phyloP scores from a whole-genome alignment of 345 rosid species.

The Toxicodendron radicans region DNA sequence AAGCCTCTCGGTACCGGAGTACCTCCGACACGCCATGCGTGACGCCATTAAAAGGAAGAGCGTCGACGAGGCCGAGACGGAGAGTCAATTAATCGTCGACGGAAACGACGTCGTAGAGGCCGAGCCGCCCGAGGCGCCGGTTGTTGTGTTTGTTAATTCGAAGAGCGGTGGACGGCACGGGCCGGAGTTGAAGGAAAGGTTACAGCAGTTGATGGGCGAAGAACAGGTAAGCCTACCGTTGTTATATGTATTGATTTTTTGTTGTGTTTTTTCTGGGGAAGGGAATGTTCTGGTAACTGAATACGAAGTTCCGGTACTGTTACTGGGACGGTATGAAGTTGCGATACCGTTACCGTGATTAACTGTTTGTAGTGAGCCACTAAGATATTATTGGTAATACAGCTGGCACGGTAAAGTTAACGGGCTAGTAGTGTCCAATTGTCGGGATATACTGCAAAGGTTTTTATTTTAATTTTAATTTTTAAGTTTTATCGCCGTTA shows the following conservation, averaged over 20 bases:
- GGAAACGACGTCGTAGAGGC: not conserved
- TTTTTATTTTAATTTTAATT: too few species aligned
- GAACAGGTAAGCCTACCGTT: slow-evolving; percentile 54
- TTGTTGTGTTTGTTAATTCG: slow-evolving; percentile 79
- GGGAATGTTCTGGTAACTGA: not conserved
- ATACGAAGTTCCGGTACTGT: not conserved
- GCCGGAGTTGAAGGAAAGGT: slow-evolving; percentile 63
- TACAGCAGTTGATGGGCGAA: slow-evolving; percentile 67
- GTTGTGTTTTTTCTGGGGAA: not conserved
- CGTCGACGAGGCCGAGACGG: slow-evolving; percentile 34
- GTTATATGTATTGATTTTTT: not conserved
- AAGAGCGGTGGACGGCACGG: slow-evolving; percentile 90
- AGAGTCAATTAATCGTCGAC: slow-evolving; percentile 3
- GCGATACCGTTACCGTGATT: not conserved
- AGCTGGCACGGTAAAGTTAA: too few species aligned
- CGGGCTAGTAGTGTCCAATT: too few species aligned
- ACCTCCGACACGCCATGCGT: slow-evolving; percentile 65
- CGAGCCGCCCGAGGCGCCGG: slow-evolving; percentile 64
- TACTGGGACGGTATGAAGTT: not conserved
- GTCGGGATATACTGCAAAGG: not conserved
- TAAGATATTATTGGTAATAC: too few species aligned
- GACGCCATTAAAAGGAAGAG: slow-evolving; percentile 58
- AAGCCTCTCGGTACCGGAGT: slow-evolving; percentile 60
- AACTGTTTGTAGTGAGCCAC: too few species aligned
- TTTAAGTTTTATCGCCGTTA: too few species aligned